Percentiles rank a stretch among this genome's conserved stretches.
These are phyloP conservation scores for Naumovozyma baii DNA, from an alignment of 805 yeast species.

Conservation along the genomic window DNA sequence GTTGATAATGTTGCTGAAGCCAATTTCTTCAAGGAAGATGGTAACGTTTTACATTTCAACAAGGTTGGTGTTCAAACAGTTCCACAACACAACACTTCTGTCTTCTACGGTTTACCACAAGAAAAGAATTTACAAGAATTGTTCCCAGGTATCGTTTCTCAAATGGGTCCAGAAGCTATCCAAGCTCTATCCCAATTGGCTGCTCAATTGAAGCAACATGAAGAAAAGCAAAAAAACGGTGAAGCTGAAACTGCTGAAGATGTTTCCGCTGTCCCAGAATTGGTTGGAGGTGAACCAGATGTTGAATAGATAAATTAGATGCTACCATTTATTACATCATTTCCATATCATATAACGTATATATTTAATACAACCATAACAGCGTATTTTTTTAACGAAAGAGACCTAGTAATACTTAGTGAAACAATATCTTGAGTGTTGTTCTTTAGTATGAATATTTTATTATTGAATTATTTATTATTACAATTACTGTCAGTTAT, in stretches of 20 bases:
- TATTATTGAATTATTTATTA: neutral
- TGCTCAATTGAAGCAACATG: conserved; percentile 54
- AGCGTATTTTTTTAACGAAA: neutral
- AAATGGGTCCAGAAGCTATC: conserved; percentile 92
- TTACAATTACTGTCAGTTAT: neutral
- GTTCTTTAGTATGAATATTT: too few species aligned
- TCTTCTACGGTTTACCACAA: conserved; percentile 90
- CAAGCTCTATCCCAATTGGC: conserved; percentile 83
- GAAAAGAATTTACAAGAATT: conserved; percentile 87
- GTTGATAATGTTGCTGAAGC: conserved; percentile 91
- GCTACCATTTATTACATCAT: neutral
- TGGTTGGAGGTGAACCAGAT: neutral
- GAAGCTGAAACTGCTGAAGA: neutral
- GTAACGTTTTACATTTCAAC: conserved; percentile 90
- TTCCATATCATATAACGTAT: conserved; percentile 1
- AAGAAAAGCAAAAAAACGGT: conserved; percentile 50
- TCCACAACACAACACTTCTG: conserved; percentile 81
- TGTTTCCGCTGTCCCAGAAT: neutral
- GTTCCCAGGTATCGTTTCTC: conserved; percentile 89
- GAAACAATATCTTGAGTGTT: too few species aligned
- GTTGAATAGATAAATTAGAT: neutral
- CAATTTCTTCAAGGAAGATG: conserved; percentile 94
- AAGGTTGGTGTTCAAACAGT: conserved; percentile 95
- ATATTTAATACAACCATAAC: neutral
- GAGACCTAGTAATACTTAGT: too few species aligned